Conservation (phyloP, 2,329 filamentous ascomycete genomes). For the Biscogniauxia mediterranea region DNA sequence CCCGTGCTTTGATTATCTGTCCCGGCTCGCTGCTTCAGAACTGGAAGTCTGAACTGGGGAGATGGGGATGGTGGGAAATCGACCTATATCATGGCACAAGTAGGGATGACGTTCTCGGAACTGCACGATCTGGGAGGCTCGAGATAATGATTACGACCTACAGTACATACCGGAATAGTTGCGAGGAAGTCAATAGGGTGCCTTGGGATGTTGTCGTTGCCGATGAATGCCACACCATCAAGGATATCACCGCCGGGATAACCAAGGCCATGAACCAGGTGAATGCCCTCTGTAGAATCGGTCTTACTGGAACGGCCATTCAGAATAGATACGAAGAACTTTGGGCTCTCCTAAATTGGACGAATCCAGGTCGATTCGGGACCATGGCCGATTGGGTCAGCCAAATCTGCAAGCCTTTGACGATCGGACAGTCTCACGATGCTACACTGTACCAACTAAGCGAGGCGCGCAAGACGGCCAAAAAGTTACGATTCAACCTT, state of each 20-base stretch:
- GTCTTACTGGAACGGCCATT: constrained; percentile 91
- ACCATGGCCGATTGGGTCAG: constrained; percentile 71
- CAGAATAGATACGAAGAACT: constrained; percentile 98
- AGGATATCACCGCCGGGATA: constrained; percentile 72
- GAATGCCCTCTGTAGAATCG: constrained; percentile 89
- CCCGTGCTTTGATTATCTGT: constrained; percentile 79
- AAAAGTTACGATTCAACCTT: constrained; percentile 81
- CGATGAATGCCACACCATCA: constrained; percentile 90
- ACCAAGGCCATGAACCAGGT: constrained; percentile 86
- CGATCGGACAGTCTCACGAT: constrained; percentile 87
- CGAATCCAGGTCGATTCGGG: constrained; percentile 74
- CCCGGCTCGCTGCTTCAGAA: constrained; percentile 87
- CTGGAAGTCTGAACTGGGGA: constrained; percentile 80
- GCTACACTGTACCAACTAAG: constrained; percentile 82
- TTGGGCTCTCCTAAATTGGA: constrained; percentile 96
- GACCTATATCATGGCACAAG: constrained; percentile 73
- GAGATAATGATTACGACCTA: constrained; percentile 97
- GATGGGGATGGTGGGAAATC: constrained; percentile 96
- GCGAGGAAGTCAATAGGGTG: constrained; percentile 73
- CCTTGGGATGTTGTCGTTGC: constrained; percentile 93
- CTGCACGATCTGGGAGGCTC: constrained; percentile 71
- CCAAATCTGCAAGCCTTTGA: constrained; percentile 75
- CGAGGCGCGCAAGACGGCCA: constrained; percentile 75
- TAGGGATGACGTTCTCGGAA: constrained; percentile 68
- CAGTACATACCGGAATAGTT: constrained; percentile 78